These are phyloP conservation scores for Aspergillus conjunctus DNA, from an alignment of 495 filamentous ascomycete genomes.

Conservation along the genomic window DNA sequence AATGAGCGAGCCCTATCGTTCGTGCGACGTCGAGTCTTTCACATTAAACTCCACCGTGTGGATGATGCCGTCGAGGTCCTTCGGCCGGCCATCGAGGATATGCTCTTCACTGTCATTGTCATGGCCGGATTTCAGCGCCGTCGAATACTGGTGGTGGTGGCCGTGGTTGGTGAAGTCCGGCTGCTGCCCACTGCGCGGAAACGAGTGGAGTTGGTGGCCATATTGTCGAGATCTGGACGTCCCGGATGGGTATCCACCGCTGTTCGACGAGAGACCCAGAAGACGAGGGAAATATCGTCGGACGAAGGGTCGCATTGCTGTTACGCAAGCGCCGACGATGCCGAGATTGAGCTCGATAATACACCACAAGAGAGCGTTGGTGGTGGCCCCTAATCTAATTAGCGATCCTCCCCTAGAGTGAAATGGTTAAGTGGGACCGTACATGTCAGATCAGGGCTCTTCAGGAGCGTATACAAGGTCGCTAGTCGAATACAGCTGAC, in stretches of 20 bases:
- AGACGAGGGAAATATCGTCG: conserved; percentile 38
- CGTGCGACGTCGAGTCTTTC: conserved; percentile 22
- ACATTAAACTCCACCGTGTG: conserved; percentile 39
- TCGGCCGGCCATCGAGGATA: conserved; percentile 22
- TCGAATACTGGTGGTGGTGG: conserved; percentile 17
- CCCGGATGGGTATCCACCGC: conserved; percentile 4
- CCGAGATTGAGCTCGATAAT: conserved; percentile 39
- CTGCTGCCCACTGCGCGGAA: conserved; percentile 26
- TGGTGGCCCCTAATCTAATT: conserved; percentile 30
- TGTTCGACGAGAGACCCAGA: conserved; percentile 32
- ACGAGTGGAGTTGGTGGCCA: conserved; percentile 30
- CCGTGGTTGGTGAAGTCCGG: conserved; percentile 28
- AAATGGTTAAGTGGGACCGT: conserved; percentile 13
- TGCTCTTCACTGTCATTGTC: conserved; percentile 36
- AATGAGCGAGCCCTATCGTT: too few relatives aligned
- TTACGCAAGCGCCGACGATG: conserved; percentile 40
- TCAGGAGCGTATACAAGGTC: conserved; percentile 27
- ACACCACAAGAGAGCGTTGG: conserved; percentile 36
- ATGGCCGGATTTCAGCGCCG: conserved; percentile 12
- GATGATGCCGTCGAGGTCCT: conserved; percentile 30
- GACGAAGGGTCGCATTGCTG: conserved; percentile 37
- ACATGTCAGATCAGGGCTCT: conserved; percentile 34
- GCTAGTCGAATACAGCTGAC: conserved; percentile 40
- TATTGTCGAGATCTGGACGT: conserved; percentile 28
- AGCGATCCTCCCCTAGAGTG: not conserved